These are phyloP conservation scores for Vachellia pachyceras DNA, from an alignment of 306 rosid genomes.

Conservation along the genomic window DNA sequence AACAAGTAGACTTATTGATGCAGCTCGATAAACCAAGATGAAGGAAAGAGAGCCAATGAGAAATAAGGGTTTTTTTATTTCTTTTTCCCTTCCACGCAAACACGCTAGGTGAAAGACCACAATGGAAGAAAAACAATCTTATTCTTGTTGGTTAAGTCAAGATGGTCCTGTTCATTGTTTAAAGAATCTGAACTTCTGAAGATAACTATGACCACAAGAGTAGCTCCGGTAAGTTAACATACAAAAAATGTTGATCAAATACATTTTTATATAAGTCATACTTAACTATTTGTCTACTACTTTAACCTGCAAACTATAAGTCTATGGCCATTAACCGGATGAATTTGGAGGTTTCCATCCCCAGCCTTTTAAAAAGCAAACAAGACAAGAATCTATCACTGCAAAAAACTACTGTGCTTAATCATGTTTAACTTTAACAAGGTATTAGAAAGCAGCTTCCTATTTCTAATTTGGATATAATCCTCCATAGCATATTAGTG, in stretches of 20 bases:
- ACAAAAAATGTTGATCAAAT: constrained; percentile 3
- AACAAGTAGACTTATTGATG: constrained; percentile 25
- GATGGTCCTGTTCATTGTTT: constrained; percentile 5
- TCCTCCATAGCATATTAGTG: background rate
- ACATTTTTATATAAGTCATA: background rate
- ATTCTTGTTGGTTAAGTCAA: constrained; percentile 26
- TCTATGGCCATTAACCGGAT: background rate
- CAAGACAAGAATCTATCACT: constrained; percentile 17
- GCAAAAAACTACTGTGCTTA: background rate
- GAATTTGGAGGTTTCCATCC: background rate
- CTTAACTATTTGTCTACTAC: background rate
- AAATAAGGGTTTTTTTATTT: constrained; percentile 9
- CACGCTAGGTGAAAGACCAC: constrained; percentile 13
- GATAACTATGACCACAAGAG: constrained; percentile 9
- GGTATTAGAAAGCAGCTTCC: background rate
- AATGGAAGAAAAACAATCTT: constrained; percentile 22
- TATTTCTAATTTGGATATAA: background rate
- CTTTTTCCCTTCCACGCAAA: constrained; percentile 19
- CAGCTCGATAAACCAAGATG: constrained; percentile 34
- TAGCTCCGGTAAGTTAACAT: constrained; percentile 19
- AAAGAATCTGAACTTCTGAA: background rate
- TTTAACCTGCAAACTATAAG: background rate
- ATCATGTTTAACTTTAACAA: constrained; percentile 15
- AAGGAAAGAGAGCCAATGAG: constrained; percentile 26
- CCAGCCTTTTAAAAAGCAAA: constrained; percentile 24